phyloP scores from a whole-genome alignment of 2,329 filamentous ascomycete genomes.

The Trichoderma sp. region DNA sequence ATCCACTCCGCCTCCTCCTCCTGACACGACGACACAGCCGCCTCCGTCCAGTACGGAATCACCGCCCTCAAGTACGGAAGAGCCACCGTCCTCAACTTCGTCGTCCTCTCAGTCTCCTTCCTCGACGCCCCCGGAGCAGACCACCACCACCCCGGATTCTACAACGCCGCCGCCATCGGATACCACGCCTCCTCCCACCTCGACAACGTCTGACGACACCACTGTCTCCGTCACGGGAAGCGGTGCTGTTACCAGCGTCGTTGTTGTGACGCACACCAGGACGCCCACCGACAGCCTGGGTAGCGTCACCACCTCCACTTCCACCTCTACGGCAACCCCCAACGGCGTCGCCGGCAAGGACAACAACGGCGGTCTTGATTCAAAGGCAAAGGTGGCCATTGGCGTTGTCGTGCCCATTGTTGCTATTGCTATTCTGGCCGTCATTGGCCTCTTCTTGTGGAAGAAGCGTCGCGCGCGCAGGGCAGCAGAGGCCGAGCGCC shows the following conservation, averaged over 20 bases:
- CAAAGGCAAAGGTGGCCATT: constrained; percentile 78
- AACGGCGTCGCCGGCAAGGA: constrained; percentile 13
- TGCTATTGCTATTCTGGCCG: constrained; percentile 77
- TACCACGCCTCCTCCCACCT: background rate
- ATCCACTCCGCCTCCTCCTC: constrained; percentile 6
- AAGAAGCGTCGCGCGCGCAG: constrained; percentile 84
- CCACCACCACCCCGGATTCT: background rate
- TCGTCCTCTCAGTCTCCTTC: constrained; percentile 8
- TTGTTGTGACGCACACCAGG: constrained; percentile 37
- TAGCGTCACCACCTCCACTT: constrained; percentile 31
- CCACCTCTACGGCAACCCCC: constrained; percentile 36
- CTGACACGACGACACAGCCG: constrained; percentile 17
- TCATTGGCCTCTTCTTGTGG: constrained; percentile 82
- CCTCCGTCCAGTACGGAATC: constrained; percentile 25
- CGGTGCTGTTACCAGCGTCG: constrained; percentile 32
- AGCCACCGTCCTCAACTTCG: constrained; percentile 26
- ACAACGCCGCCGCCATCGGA: background rate
- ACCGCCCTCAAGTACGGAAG: constrained; percentile 22
- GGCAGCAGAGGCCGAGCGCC: constrained; percentile 80
- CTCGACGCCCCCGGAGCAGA: constrained; percentile 21
- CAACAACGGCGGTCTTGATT: constrained; percentile 47
- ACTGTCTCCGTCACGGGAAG: constrained; percentile 13
- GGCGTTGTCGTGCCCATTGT: constrained; percentile 93
- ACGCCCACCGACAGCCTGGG: constrained; percentile 24
- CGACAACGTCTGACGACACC: constrained; percentile 8